Percentiles rank a stretch among this genome's conserved stretches.
Evolutionary conservation across 2,329 filamentous ascomycete species (phyloP).

Genomic region (Truncatella angustata): DNA sequence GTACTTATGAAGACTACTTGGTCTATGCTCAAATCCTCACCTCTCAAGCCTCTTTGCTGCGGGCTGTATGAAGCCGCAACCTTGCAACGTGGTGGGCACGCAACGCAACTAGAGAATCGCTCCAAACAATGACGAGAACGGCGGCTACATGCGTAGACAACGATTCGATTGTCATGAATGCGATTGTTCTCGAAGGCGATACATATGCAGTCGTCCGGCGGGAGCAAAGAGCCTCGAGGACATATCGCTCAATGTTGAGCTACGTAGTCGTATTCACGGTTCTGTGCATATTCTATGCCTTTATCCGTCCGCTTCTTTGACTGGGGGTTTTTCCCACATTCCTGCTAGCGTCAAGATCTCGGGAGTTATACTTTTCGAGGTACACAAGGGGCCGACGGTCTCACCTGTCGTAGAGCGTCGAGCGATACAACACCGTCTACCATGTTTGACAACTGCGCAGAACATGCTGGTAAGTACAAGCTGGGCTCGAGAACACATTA

Average conservation of each 20-base stretch:
- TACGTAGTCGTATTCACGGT: conserved; percentile 15
- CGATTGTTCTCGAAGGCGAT: conserved; percentile 7
- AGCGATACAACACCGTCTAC: no score
- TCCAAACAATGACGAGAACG: neutral
- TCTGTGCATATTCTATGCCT: conserved; percentile 24
- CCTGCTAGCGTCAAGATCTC: conserved; percentile 19
- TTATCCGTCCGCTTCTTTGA: conserved; percentile 18
- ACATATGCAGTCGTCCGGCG: neutral
- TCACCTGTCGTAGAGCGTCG: no score
- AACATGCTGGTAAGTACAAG: no score
- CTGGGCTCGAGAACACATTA: no score
- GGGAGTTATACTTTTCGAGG: conserved; percentile 1
- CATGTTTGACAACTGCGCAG: no score
- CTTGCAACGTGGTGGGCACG: neutral
- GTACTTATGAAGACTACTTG: conserved; percentile 2
- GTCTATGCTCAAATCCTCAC: neutral
- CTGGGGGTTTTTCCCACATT: conserved; percentile 22
- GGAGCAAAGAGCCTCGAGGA: neutral
- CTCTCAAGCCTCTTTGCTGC: neutral
- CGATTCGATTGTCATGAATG: neutral
- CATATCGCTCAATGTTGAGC: neutral
- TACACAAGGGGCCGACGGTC: no score
- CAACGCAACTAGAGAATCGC: neutral
- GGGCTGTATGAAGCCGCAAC: conserved; percentile 2
- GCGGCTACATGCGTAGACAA: neutral